Evolutionary conservation across 331 rosid genomes (phyloP).

Genomic region (Rosa hybrid): DNA sequence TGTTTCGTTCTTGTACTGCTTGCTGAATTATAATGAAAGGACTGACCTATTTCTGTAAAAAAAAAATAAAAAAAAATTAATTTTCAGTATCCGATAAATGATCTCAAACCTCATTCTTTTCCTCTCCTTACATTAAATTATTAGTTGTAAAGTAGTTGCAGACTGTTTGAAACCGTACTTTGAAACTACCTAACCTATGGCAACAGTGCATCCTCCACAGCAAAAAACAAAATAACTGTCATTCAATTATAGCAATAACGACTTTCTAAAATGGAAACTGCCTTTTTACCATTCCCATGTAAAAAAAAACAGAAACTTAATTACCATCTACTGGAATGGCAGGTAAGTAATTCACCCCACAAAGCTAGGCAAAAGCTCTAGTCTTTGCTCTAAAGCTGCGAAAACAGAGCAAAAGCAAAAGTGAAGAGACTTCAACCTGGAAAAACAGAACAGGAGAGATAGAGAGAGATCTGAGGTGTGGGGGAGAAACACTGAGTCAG

Average conservation of each 20-base stretch:
- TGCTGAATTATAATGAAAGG: too few relatives aligned
- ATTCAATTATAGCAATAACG: neutral
- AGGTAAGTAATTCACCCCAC: slow-evolving; percentile 16
- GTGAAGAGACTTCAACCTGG: slow-evolving; percentile 27
- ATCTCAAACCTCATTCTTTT: neutral
- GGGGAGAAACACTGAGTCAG: slow-evolving; percentile 39
- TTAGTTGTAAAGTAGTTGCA: neutral
- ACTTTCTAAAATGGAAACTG: neutral
- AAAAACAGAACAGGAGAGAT: neutral
- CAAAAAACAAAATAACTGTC: neutral
- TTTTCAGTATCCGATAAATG: neutral
- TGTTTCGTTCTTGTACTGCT: too few relatives aligned
- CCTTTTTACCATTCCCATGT: neutral
- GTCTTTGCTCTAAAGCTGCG: slow-evolving; percentile 24
- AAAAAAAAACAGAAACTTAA: too few relatives aligned
- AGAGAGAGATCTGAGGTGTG: slow-evolving; percentile 31
- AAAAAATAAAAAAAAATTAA: neutral
- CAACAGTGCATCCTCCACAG: neutral
- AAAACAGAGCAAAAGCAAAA: slow-evolving; percentile 34
- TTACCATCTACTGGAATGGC: slow-evolving; percentile 20
- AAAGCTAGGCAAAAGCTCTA: slow-evolving; percentile 17
- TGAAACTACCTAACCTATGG: neutral
- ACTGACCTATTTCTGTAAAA: too few relatives aligned
- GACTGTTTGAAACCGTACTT: neutral
- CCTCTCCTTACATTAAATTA: neutral